phyloP scores from a whole-genome alignment of 2,329 filamentous ascomycete species.

The Dothiorella sarmentorum region DNA sequence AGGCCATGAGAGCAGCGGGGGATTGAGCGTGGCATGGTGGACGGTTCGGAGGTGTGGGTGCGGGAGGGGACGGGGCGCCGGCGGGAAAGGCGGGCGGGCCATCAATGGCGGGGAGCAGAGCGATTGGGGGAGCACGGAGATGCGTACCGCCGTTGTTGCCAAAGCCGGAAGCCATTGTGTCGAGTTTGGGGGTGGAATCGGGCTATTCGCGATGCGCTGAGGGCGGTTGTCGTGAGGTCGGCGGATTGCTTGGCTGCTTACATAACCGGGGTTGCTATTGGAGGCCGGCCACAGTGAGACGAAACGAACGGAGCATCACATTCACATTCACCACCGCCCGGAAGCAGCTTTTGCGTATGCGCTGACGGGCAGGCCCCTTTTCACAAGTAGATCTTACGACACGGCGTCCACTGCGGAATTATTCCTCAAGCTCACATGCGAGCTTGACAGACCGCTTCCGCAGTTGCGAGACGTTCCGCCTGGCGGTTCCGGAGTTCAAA shows the following conservation, averaged over 20 bases:
- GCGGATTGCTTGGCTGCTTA: conserved; percentile 13
- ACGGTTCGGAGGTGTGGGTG: neutral
- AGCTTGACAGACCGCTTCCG: neutral
- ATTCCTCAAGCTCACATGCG: neutral
- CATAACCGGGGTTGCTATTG: neutral
- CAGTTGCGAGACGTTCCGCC: neutral
- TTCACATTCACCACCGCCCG: too few species aligned
- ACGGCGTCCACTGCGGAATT: conserved; percentile 11
- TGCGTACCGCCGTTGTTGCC: conserved; percentile 76
- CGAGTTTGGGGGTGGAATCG: neutral
- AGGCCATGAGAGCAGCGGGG: neutral
- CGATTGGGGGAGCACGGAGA: conserved; percentile 22
- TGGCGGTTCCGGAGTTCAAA: neutral
- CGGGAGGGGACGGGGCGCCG: conserved; percentile 19
- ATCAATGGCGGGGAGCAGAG: neutral
- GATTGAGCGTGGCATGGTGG: neutral
- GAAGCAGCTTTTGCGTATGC: neutral
- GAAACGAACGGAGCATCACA: neutral
- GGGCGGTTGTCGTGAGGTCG: conserved; percentile 12
- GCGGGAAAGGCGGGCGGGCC: neutral
- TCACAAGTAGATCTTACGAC: conserved; percentile 5
- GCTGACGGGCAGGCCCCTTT: neutral
- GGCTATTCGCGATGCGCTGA: conserved; percentile 7
- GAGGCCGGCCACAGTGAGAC: too few species aligned
- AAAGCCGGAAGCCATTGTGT: conserved; percentile 74